These are phyloP conservation scores for Boletus reticulatus DNA, from an alignment of 768 basidiomycete genomes.

Conservation along the genomic window DNA sequence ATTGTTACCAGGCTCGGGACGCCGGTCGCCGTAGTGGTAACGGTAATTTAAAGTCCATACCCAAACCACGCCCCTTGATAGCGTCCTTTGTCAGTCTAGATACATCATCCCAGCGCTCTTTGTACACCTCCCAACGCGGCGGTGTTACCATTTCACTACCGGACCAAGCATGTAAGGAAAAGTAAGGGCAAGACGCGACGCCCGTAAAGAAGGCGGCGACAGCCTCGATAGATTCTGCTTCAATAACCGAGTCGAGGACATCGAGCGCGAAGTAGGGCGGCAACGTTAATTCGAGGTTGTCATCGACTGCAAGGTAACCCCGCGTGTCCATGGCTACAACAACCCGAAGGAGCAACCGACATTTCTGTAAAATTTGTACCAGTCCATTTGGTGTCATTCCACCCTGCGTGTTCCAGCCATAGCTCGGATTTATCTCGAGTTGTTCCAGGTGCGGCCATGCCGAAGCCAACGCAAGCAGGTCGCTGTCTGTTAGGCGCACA, in stretches of 20 bases:
- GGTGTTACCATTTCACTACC: too few species aligned
- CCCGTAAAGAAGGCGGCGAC: neutral
- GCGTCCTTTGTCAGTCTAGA: neutral
- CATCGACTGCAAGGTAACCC: neutral
- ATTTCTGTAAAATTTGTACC: neutral
- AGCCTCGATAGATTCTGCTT: neutral
- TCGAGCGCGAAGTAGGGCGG: neutral
- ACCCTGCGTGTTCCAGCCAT: neutral
- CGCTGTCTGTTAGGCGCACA: neutral
- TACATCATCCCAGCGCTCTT: neutral
- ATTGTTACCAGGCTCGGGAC: too few species aligned
- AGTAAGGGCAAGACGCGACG: neutral
- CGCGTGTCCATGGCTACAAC: neutral
- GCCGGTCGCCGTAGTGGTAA: too few species aligned
- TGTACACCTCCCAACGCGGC: neutral
- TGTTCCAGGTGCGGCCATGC: neutral
- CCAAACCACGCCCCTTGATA: neutral
- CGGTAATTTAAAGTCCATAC: too few species aligned
- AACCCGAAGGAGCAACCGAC: neutral
- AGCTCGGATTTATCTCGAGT: neutral
- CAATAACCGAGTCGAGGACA: neutral
- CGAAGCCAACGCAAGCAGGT: neutral
- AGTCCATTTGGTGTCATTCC: neutral
- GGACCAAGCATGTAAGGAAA: neutral
- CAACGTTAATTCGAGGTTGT: too few species aligned